phyloP scores from a whole-genome alignment of 2,329 filamentous ascomycete genomes.

The Massarina eburnea region DNA sequence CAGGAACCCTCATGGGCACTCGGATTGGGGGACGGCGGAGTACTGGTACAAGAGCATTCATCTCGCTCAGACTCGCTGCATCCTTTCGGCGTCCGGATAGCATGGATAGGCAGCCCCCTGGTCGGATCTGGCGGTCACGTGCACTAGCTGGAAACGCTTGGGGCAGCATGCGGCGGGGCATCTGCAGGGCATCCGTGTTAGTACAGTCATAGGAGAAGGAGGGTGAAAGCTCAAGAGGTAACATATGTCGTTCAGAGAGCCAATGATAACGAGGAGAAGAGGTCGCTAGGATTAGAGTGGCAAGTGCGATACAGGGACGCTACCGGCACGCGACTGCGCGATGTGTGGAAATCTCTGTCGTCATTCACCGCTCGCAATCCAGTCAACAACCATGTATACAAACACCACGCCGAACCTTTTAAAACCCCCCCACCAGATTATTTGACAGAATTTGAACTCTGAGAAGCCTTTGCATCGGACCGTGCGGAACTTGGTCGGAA shows the following conservation, averaged over 20 bases:
- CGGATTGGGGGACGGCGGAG: too few relatives aligned
- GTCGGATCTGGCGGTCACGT: neutral
- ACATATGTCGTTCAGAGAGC: neutral
- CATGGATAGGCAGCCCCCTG: too few relatives aligned
- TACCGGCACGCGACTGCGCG: neutral
- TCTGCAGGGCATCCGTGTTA: neutral
- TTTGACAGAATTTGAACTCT: too few relatives aligned
- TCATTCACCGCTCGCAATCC: conserved; percentile 1
- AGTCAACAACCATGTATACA: neutral
- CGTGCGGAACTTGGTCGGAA: neutral
- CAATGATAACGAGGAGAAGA: neutral
- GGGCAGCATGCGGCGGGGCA: neutral
- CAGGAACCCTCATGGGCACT: too few relatives aligned
- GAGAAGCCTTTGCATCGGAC: too few relatives aligned
- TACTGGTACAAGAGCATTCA: too few relatives aligned
- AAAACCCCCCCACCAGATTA: too few relatives aligned
- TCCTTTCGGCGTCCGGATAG: too few relatives aligned
- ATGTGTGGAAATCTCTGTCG: neutral
- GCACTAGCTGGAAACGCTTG: neutral
- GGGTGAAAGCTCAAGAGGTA: neutral
- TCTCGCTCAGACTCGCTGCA: neutral
- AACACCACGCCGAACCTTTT: neutral
- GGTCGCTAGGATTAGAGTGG: neutral
- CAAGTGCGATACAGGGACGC: neutral
- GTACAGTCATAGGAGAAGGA: neutral